phyloP scores from a whole-genome alignment of 768 basidiomycete genomes.

The Mycena indigotica region DNA sequence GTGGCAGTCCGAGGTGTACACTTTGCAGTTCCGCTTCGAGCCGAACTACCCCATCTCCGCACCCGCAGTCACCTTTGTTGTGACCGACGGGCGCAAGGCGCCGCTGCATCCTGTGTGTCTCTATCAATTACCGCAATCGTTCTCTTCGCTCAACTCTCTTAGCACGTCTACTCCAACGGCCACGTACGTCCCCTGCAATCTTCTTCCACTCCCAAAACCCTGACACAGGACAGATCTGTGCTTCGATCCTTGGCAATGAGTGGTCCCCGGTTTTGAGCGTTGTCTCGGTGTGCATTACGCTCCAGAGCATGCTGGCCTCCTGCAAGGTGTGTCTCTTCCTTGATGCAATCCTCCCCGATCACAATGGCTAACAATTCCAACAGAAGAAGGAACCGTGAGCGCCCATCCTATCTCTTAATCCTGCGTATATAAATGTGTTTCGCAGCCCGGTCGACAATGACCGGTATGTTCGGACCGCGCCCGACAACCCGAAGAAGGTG shows the following conservation, averaged over 20 bases:
- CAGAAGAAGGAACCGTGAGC: slow-evolving; percentile 68
- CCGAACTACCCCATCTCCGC: slow-evolving; percentile 82
- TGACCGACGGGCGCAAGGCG: slow-evolving; percentile 61
- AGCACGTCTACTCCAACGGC: slow-evolving; percentile 89
- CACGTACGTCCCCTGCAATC: slow-evolving; percentile 53
- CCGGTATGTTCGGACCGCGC: slow-evolving; percentile 75
- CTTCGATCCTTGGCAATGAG: slow-evolving; percentile 85
- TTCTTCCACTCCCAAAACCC: slow-evolving; percentile 6
- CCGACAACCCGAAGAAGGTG: slow-evolving; percentile 87
- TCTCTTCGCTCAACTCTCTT: slow-evolving; percentile 16
- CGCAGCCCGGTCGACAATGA: slow-evolving; percentile 81
- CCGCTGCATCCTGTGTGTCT: slow-evolving; percentile 76
- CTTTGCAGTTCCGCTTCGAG: slow-evolving; percentile 82
- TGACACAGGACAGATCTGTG: slow-evolving; percentile 65
- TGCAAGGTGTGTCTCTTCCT: slow-evolving; percentile 64
- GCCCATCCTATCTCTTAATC: neutral
- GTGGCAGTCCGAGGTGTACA: slow-evolving; percentile 70
- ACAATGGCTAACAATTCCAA: slow-evolving; percentile 36
- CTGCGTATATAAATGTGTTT: slow-evolving; percentile 6
- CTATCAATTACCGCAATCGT: slow-evolving; percentile 3
- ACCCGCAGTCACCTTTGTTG: slow-evolving; percentile 85
- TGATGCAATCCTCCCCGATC: neutral
- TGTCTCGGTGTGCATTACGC: slow-evolving; percentile 76
- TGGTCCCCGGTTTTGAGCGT: slow-evolving; percentile 91
- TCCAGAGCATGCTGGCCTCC: slow-evolving; percentile 91